Evolutionary conservation across 2,329 filamentous ascomycete genomes (phyloP).

Genomic region (Pseudocercospora fijiensis): DNA sequence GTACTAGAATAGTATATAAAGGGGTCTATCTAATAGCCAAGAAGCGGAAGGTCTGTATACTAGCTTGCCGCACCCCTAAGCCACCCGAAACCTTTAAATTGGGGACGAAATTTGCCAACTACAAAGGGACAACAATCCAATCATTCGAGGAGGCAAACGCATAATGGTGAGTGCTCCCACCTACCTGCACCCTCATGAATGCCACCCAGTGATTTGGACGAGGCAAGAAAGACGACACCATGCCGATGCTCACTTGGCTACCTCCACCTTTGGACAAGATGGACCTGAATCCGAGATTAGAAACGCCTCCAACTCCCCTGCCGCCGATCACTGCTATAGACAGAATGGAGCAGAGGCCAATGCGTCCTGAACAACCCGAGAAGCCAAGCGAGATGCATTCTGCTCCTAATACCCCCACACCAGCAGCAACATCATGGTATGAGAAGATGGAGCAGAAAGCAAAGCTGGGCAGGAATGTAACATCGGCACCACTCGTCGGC

Average conservation of each 20-base stretch:
- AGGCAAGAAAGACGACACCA: not conserved
- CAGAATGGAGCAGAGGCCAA: slow-evolving; percentile 1
- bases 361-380: not conserved
- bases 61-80: no score
- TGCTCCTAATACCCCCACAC: slow-evolving; percentile 3
- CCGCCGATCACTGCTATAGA: slow-evolving; percentile 4
- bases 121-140: not conserved
- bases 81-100: no score
- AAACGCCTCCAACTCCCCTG: not conserved
- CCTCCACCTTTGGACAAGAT: slow-evolving; percentile 6
- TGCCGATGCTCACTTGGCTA: slow-evolving; percentile 3
- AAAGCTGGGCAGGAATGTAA: not conserved
- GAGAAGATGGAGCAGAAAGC: slow-evolving; percentile 3
- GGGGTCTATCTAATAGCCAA: not conserved
- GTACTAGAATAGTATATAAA: not conserved
- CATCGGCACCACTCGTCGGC: not conserved
- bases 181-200: not conserved
- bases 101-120: no score
- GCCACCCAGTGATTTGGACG: not conserved
- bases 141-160: not conserved
- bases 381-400: slow-evolving; percentile 4
- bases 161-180: not conserved
- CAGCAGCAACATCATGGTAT: not conserved
- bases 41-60: no score
- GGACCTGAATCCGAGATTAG: not conserved